These are phyloP conservation scores for Carallia pectinifolia DNA, from an alignment of 345 rosid genomes.

Conservation along the genomic window DNA sequence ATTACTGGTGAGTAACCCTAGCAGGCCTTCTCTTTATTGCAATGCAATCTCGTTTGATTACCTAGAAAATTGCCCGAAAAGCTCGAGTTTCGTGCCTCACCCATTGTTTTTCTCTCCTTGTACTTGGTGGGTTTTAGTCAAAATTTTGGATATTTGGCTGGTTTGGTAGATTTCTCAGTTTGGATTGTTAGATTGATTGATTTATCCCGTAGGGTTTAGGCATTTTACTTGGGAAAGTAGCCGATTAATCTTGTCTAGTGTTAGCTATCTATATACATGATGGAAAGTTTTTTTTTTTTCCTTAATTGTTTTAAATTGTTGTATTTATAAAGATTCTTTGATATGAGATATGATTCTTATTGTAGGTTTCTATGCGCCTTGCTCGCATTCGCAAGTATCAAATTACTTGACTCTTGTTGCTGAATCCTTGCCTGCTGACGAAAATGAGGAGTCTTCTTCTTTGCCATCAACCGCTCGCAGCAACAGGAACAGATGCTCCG, in stretches of 20 bases:
- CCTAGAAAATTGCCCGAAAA: too few species aligned
- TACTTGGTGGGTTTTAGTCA: background rate
- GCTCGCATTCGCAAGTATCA: constrained; percentile 73
- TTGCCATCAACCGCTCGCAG: constrained; percentile 33
- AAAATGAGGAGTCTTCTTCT: constrained; percentile 29
- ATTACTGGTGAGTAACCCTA: constrained; percentile 48
- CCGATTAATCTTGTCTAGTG: too few species aligned
- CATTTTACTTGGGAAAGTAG: too few species aligned
- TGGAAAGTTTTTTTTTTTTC: background rate
- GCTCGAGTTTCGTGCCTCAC: background rate
- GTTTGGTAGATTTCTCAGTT: too few species aligned
- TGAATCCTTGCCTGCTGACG: constrained; percentile 62
- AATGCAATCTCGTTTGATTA: too few species aligned
- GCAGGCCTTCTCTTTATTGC: too few species aligned
- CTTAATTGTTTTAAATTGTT: background rate
- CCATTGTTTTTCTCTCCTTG: background rate
- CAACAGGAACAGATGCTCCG: constrained; percentile 73
- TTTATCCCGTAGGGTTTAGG: too few species aligned
- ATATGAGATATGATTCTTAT: background rate
- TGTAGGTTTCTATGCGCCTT: constrained; percentile 84
- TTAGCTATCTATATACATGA: background rate
- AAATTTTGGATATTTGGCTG: background rate
- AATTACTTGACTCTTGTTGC: constrained; percentile 66
- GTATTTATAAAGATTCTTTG: background rate
- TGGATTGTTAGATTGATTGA: too few species aligned